Conservation (phyloP, 805 yeast species). For the Metschnikowia similis region DNA sequence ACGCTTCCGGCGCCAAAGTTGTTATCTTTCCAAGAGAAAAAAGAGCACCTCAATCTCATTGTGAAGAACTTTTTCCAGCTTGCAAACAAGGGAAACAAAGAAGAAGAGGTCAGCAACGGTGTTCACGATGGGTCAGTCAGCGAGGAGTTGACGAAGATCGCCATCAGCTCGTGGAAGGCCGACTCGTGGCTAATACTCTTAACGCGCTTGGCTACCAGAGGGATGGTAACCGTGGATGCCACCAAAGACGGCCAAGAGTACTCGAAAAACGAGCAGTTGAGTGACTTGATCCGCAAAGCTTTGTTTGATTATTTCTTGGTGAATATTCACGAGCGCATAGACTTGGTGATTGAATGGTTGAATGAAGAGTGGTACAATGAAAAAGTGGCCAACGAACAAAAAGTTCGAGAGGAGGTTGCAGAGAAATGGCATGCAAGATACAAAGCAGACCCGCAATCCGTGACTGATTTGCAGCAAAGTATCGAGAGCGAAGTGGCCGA, state of each 20-base stretch:
- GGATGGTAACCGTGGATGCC: slow-evolving; percentile 40
- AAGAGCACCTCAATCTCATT: slow-evolving; percentile 52
- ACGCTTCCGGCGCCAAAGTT: slow-evolving; percentile 55
- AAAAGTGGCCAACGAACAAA: slow-evolving; percentile 35
- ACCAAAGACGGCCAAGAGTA: slow-evolving; percentile 24
- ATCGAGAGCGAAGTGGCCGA: slow-evolving; percentile 17
- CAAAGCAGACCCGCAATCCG: slow-evolving; percentile 14
- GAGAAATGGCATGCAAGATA: slow-evolving; percentile 14
- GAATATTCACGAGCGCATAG: slow-evolving; percentile 68
- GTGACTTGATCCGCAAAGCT: slow-evolving; percentile 63
- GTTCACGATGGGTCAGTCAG: slow-evolving; percentile 27
- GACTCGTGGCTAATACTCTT: slow-evolving; percentile 76
- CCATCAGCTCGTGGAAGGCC: slow-evolving; percentile 48
- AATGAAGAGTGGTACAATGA: slow-evolving; percentile 91
- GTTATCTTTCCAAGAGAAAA: slow-evolving; percentile 51
- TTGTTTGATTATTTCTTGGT: slow-evolving; percentile 69
- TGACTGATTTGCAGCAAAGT: slow-evolving; percentile 14
- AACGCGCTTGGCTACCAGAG: slow-evolving; percentile 79
- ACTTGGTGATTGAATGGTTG: slow-evolving; percentile 82
- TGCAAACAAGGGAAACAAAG: slow-evolving; percentile 29
- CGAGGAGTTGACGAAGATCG: slow-evolving; percentile 55
- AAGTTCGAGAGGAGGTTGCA: slow-evolving; percentile 17
- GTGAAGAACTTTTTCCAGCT: slow-evolving; percentile 55
- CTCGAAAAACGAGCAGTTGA: slow-evolving; percentile 35
- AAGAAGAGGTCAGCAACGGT: slow-evolving; percentile 5